Conservation (phyloP, 2,329 filamentous ascomycete genomes). For the Claviceps cyperi region DNA sequence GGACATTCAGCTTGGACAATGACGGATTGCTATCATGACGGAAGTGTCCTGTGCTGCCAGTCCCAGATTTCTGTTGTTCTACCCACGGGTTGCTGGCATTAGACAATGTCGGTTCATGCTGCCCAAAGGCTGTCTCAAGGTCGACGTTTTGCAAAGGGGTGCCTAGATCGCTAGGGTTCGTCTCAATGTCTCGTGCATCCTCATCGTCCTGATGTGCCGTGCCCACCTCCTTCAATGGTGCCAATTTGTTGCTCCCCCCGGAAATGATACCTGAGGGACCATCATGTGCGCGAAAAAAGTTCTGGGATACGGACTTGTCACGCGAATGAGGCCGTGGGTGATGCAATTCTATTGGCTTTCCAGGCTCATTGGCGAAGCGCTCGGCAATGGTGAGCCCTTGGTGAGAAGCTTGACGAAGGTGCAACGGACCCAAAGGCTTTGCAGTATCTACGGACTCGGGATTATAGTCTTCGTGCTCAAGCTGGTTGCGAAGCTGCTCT, state of each 20-base stretch:
- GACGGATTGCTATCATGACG: constrained; percentile 55
- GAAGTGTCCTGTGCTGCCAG: constrained; percentile 24
- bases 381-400: constrained; percentile 33
- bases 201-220: constrained; percentile 26
- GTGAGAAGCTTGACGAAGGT: constrained; percentile 32
- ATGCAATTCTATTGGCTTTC: constrained; percentile 45
- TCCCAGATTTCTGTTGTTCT: constrained; percentile 31
- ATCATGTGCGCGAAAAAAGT: constrained; percentile 45
- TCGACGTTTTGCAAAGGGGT: constrained; percentile 43
- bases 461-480: constrained; percentile 66
- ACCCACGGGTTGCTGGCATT: constrained; percentile 50
- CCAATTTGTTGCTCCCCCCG: constrained; percentile 24
- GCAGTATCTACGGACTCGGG: constrained; percentile 30
- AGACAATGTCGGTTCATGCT: constrained; percentile 42
- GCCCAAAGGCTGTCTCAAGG: constrained; percentile 26
- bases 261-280: constrained; percentile 27
- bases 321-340: constrained; percentile 62
- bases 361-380: constrained; percentile 38
- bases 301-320: constrained; percentile 56
- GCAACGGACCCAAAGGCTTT: constrained; percentile 15
- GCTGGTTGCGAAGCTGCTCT: constrained; percentile 61
- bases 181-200: constrained; percentile 53
- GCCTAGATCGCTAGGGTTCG: constrained; percentile 57
- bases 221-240: constrained; percentile 25
- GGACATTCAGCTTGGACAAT: constrained; percentile 71